A percentile compares a stretch with the other conserved stretches of the same genome.
These are phyloP conservation scores for Trichoderma harzianum DNA, from an alignment of 2,329 filamentous ascomycete species.

Conservation along the genomic window DNA sequence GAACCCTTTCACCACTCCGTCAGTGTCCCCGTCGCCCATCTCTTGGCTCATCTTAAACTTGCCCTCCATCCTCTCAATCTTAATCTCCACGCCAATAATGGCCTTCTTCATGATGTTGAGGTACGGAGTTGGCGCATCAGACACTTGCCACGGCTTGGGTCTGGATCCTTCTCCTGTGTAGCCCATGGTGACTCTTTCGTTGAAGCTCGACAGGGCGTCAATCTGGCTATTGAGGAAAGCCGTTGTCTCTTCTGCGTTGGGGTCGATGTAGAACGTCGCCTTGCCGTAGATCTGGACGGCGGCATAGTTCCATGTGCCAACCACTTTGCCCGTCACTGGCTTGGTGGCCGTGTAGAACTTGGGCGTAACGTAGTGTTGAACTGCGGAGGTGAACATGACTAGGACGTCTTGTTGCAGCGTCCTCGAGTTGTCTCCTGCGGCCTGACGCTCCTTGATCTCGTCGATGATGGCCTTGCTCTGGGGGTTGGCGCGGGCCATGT, in stretches of 20 bases:
- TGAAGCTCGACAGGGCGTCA: constrained; percentile 47
- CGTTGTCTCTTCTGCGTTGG: constrained; percentile 41
- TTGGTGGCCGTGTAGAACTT: constrained; percentile 67
- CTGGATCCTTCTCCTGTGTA: constrained; percentile 39
- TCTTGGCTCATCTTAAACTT: constrained; percentile 70
- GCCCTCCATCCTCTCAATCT: constrained; percentile 52
- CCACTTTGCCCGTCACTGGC: constrained; percentile 61
- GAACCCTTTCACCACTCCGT: constrained; percentile 59
- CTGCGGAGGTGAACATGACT: constrained; percentile 57
- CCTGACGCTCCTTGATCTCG: constrained; percentile 25
- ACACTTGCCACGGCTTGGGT: constrained; percentile 50
- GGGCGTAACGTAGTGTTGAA: constrained; percentile 64
- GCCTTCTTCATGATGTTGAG: constrained; percentile 55
- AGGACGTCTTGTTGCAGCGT: constrained; percentile 53
- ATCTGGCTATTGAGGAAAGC: constrained; percentile 51
- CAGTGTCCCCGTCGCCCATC: constrained; percentile 46
- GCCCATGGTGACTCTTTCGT: constrained; percentile 56
- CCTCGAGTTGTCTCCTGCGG: not conserved
- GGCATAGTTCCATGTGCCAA: constrained; percentile 69
- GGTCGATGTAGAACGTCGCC: constrained; percentile 51
- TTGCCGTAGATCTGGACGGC: constrained; percentile 62
- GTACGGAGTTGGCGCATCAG: constrained; percentile 55
- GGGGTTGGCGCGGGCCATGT: constrained; percentile 61
- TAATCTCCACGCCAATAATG: constrained; percentile 60
- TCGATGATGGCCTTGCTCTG: constrained; percentile 61